Evolutionary conservation across 495 filamentous ascomycete species (phyloP).

Genomic region (Pseudoneurospora amorphoporcata): DNA sequence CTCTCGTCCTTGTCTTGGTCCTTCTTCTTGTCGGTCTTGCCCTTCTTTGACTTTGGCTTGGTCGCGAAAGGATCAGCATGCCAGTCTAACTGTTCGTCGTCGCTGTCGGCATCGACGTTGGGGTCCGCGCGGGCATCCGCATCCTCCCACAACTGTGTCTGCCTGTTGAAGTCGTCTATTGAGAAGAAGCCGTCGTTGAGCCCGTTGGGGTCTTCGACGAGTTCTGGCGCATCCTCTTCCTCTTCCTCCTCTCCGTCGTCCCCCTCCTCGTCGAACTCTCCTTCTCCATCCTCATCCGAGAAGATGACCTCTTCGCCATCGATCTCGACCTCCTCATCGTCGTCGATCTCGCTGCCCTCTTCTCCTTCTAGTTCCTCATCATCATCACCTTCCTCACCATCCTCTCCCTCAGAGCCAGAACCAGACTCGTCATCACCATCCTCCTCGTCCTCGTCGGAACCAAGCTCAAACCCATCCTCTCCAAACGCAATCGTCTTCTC

Average conservation of each 20-base stretch:
- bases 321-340: constrained; percentile 32
- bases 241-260: constrained; percentile 21
- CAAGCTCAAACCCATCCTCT: constrained; percentile 39
- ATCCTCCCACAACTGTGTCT: constrained; percentile 75
- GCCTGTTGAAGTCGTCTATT: constrained; percentile 94
- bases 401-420: constrained; percentile 19
- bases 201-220: constrained; percentile 42
- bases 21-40: constrained; percentile 5
- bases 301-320: constrained; percentile 8
- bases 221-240: constrained; percentile 28
- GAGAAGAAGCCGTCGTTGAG: constrained; percentile 97
- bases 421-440: constrained; percentile 4
- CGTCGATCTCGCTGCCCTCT: constrained; percentile 25
- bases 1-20: constrained; percentile 6
- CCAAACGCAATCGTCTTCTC: constrained; percentile 28
- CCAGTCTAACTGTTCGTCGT: constrained; percentile 83
- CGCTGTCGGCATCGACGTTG: constrained; percentile 47
- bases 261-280: constrained; percentile 18
- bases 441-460: constrained; percentile 25
- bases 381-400: constrained; percentile 24
- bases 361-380: constrained; percentile 32
- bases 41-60: constrained; percentile 1
- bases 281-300: constrained; percentile 7
- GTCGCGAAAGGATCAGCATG: constrained; percentile 53
- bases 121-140: constrained; percentile 60